Evolutionary conservation across 352 stramenopile genomes (phyloP).

Genomic region (Thalassiosira mediterranea): DNA sequence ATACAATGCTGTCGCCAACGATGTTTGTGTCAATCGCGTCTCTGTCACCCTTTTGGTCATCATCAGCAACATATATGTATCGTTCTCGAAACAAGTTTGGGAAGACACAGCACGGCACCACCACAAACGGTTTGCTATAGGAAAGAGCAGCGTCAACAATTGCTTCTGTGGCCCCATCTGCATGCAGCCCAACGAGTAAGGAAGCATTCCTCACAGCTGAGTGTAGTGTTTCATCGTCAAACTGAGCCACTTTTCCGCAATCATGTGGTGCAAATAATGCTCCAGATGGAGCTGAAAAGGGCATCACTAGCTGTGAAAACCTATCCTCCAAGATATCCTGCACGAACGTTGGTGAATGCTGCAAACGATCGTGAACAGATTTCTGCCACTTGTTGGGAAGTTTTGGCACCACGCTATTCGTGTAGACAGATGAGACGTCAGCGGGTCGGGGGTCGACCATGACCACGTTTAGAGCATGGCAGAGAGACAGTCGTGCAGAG

Average conservation of each 20-base stretch:
- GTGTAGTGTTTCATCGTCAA: neutral
- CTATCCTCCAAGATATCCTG: constrained; percentile 24
- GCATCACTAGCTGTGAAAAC: constrained; percentile 60
- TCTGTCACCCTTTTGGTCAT: neutral
- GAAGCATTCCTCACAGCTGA: neutral
- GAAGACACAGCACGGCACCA: constrained; percentile 95
- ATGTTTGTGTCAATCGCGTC: neutral
- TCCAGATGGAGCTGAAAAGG: constrained; percentile 36
- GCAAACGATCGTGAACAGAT: constrained; percentile 55
- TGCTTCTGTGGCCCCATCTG: constrained; percentile 91
- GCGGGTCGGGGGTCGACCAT: constrained; percentile 70
- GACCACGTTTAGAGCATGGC: constrained; percentile 65
- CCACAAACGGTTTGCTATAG: constrained; percentile 87
- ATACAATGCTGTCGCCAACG: neutral
- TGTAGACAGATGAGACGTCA: constrained; percentile 36
- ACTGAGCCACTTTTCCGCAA: neutral
- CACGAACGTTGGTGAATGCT: constrained; percentile 61
- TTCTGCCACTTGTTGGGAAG: constrained; percentile 81
- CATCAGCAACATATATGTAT: constrained; percentile 8
- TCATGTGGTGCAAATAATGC: neutral
- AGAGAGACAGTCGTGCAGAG: constrained; percentile 53
- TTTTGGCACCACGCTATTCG: constrained; percentile 33
- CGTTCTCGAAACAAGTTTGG: constrained; percentile 87
- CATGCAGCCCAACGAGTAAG: constrained; percentile 90
- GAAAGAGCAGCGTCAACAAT: constrained; percentile 90